Conservation (phyloP, 345 rosid species). For the Populus ilicifolia region DNA sequence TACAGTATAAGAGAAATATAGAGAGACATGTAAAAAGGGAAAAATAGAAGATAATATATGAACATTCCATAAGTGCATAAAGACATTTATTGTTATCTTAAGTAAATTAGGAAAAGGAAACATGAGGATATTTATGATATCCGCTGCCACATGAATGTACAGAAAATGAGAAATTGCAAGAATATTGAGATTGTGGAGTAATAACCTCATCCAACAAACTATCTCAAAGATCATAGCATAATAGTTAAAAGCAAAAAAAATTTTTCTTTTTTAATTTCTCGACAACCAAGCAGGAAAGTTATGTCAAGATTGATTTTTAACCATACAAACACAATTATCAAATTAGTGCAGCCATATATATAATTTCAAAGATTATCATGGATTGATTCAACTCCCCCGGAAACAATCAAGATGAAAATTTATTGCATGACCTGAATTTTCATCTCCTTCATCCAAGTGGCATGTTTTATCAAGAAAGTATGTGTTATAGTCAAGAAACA, state of each 20-base stretch:
- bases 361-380: background rate
- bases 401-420: background rate
- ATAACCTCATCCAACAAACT: background rate
- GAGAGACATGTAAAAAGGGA: too few species aligned
- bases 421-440: background rate
- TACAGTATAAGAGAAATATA: background rate
- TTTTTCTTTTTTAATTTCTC: background rate
- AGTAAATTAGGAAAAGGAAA: background rate
- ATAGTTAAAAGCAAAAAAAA: background rate
- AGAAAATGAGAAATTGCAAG: background rate
- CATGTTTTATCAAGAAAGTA: background rate
- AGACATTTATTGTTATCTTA: background rate
- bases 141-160: background rate
- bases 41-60: too few species aligned
- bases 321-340: background rate
- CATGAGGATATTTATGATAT: background rate
- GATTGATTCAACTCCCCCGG: background rate
- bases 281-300: background rate
- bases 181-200: background rate
- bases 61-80: background rate
- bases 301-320: background rate
- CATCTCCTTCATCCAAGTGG: slow-evolving; percentile 4
- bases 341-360: background rate
- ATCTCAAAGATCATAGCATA: background rate
- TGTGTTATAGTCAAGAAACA: background rate